Evolutionary conservation across 352 stramenopile genomes (phyloP), one percentile per base, ranked within the genome.

Genomic region (Phytophthora tubulina): DNA sequence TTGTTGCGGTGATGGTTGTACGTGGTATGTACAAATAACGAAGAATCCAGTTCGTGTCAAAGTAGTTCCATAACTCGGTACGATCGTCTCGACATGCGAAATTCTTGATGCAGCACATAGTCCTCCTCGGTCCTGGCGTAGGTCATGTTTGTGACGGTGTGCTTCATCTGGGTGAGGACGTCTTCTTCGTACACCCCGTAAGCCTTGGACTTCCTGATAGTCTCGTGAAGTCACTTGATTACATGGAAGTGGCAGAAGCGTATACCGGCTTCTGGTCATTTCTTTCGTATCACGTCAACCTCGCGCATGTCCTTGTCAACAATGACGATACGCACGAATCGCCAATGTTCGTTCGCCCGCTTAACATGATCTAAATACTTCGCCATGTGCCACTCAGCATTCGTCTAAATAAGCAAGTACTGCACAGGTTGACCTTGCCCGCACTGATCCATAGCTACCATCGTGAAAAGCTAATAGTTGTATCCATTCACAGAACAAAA

Each of bases 381-480:
- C 8, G 10, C 8, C 39, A 46, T 46, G 35, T 62, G 54, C 46
- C 54, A 66, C 11, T 71, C 46, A 8, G 6, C 3, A 11, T 45
- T 67, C 7, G 49, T 39, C n/a, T n/a, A n/a, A n/a, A 72, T 14
- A 14, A 67, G 14, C 0, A 31, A 72, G 48, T 72, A 62, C n/a
- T 72, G 54, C 3, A 72, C 63, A 0, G 55, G 17, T 30, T 66
- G 38, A 9, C 30, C 53, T 4, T 71, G n/a, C 0, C 45, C 39
- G 8, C 33, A 63, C 17, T 71, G 36, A 53, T 70, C 45, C 45
- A 64, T 57, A 8, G 51, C 51, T 9, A 65, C 38, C 31, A 60
- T 44, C 1, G 48, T 36, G 6, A 64, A n/a, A n/a, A n/a, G n/a
- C n/a, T n/a, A n/a, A n/a, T n/a, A n/a, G n/a, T n/a, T n/a, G n/a